Percentiles rank a stretch among this genome's conserved stretches.
These are phyloP conservation scores for Ustilago hordei DNA, from an alignment of 1,284 basidiomycete species.

Conservation along the genomic window DNA sequence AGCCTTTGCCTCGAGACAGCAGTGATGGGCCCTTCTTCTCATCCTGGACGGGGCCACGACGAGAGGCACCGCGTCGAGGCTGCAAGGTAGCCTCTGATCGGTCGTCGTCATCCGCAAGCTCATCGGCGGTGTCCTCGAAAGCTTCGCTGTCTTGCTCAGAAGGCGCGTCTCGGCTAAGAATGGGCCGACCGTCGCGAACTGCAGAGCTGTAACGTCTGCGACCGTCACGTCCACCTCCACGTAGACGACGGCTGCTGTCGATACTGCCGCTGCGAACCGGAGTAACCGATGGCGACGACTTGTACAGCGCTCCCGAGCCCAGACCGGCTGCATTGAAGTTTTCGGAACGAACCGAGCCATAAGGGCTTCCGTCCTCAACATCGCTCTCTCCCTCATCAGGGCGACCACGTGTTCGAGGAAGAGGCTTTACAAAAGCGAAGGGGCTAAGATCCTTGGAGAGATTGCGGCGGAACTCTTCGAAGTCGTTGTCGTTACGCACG, in stretches of 20 bases:
- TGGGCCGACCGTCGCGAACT: conserved; percentile 28
- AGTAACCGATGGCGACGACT: conserved; percentile 10
- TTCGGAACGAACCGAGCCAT: conserved; percentile 32
- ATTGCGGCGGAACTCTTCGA: conserved; percentile 58
- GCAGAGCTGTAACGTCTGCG: conserved; percentile 46
- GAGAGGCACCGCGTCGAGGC: conserved; percentile 29
- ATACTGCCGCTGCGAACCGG: conserved; percentile 14
- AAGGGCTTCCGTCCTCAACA: conserved; percentile 35
- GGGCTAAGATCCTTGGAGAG: conserved; percentile 59
- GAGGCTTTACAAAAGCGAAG: conserved; percentile 54
- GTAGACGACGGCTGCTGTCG: conserved; percentile 20
- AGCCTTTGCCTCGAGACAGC: conserved; percentile 35
- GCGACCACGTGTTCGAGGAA: conserved; percentile 56
- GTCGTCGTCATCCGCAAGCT: conserved; percentile 38
- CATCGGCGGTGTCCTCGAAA: conserved; percentile 40
- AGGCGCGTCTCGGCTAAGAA: conserved; percentile 28
- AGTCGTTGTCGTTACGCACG: conserved; percentile 65
- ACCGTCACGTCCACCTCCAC: conserved; percentile 40
- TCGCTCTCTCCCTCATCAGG: conserved; percentile 51
- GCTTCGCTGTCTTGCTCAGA: conserved; percentile 36
- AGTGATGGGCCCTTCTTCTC: conserved; percentile 28
- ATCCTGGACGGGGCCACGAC: conserved; percentile 15
- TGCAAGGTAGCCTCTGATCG: conserved; percentile 38
- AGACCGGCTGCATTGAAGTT: conserved; percentile 47
- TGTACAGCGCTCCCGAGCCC: conserved; percentile 37